Percentiles rank a stretch among this genome's conserved stretches.
Evolutionary conservation across 805 yeast genomes (phyloP).

Genomic region (Wickerhamiella australiensis): DNA sequence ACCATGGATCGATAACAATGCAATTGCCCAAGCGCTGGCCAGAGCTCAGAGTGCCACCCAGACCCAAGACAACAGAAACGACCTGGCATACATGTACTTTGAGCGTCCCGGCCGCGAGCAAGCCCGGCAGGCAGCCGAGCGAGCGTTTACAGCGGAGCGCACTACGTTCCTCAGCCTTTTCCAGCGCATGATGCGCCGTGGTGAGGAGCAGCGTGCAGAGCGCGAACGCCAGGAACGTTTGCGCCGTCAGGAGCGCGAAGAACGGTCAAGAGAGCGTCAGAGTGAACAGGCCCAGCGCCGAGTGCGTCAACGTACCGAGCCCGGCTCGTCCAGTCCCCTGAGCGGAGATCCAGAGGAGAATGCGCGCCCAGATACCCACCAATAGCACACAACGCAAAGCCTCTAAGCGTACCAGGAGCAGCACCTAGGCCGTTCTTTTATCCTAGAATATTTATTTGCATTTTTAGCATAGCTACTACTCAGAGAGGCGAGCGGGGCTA

Average conservation of each 20-base stretch:
- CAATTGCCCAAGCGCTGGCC: background rate
- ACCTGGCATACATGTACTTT: background rate
- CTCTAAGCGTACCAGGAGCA: background rate
- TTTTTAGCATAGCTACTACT: background rate
- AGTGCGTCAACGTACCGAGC: too few species aligned
- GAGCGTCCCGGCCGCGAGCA: background rate
- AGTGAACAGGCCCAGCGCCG: background rate
- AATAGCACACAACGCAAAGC: too few species aligned
- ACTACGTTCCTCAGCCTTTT: background rate
- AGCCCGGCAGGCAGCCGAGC: background rate
- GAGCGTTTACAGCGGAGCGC: background rate
- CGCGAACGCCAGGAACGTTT: background rate
- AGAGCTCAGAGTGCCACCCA: background rate
- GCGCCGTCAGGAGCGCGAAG: background rate
- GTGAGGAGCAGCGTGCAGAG: background rate
- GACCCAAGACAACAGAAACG: background rate
- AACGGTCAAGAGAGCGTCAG: too few species aligned
- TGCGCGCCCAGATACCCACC: too few species aligned
- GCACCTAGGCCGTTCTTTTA: background rate
- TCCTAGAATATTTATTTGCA: conserved; percentile 1
- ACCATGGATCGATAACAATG: background rate
- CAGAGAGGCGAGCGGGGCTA: too few species aligned
- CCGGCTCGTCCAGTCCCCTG: too few species aligned
- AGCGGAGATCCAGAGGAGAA: too few species aligned
- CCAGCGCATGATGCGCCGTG: background rate